These are phyloP conservation scores for Heterobasidion occidentale DNA, from an alignment of 1,284 basidiomycete genomes.

Conservation along the genomic window DNA sequence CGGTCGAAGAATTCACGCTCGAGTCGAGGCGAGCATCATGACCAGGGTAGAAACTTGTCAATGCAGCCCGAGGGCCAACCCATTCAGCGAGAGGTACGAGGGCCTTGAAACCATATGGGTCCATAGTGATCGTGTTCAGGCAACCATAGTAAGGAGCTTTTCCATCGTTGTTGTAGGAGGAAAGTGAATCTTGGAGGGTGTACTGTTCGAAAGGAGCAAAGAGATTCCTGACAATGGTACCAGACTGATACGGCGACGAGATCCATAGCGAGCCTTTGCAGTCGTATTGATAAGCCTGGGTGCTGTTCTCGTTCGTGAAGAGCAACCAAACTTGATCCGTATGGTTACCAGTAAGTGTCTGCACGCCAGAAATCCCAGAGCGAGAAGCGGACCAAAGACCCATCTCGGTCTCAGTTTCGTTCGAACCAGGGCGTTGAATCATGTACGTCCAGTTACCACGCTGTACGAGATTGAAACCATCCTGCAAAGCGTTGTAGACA, in stretches of 20 bases:
- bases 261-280: constrained; percentile 62
- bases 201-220: constrained; percentile 80
- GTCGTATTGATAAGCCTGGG: constrained; percentile 53
- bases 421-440: constrained; percentile 78
- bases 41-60: constrained; percentile 77
- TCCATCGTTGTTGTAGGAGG: constrained; percentile 49
- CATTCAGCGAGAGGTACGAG: constrained; percentile 66
- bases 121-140: constrained; percentile 54
- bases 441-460: constrained; percentile 76
- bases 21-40: constrained; percentile 72
- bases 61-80: constrained; percentile 59
- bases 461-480: constrained; percentile 76
- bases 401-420: constrained; percentile 71
- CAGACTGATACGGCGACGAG: constrained; percentile 63
- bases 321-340: constrained; percentile 73
- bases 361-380: constrained; percentile 44
- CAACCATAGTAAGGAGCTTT: constrained; percentile 68
- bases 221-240: constrained; percentile 61
- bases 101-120: constrained; percentile 74
- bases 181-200: constrained; percentile 53
- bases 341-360: constrained; percentile 50
- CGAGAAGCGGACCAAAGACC: constrained; percentile 80
- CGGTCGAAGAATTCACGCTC: constrained; percentile 47
- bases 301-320: constrained; percentile 78
- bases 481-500: constrained; percentile 68